phyloP scores from a whole-genome alignment of 371 early-diverging fungal genomes.

The Rhizopus arrhizus region DNA sequence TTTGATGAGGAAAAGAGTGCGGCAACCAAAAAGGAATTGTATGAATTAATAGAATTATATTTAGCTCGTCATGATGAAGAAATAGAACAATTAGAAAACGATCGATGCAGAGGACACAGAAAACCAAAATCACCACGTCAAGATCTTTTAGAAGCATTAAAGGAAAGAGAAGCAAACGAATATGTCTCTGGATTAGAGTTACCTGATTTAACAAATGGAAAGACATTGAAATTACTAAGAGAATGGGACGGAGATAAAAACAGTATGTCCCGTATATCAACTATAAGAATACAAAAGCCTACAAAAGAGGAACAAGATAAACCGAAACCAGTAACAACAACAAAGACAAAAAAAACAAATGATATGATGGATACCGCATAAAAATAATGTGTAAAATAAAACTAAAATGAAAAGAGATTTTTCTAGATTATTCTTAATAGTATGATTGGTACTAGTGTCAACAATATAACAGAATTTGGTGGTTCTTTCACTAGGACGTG shows the following conservation, averaged over 20 bases:
- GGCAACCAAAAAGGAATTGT: slow-evolving; percentile 52
- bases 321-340: not conserved
- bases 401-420: not conserved
- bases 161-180: slow-evolving; percentile 52
- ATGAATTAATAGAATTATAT: slow-evolving; percentile 56
- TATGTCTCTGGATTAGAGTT: slow-evolving; percentile 65
- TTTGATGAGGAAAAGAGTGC: slow-evolving; percentile 48
- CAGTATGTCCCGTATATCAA: slow-evolving; percentile 43
- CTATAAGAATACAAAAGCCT: slow-evolving; percentile 23
- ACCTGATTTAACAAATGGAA: slow-evolving; percentile 61
- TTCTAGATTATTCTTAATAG: not conserved
- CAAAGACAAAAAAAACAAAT: not conserved
- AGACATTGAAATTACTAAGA: slow-evolving; percentile 53
- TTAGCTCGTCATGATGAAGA: slow-evolving; percentile 57
- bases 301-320: not conserved
- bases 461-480: too few species aligned
- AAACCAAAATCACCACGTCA: slow-evolving; percentile 58
- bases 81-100: slow-evolving; percentile 45
- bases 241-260: slow-evolving; percentile 67
- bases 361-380: slow-evolving; percentile 1
- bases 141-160: slow-evolving; percentile 48
- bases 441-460: too few species aligned
- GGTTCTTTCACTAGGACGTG: too few species aligned
- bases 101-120: slow-evolving; percentile 49
- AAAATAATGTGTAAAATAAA: not conserved